A percentile compares a stretch with the other conserved stretches of the same genome.
Conservation (phyloP, 371 early-diverging fungal species). For the Fennellomyces sp. region DNA sequence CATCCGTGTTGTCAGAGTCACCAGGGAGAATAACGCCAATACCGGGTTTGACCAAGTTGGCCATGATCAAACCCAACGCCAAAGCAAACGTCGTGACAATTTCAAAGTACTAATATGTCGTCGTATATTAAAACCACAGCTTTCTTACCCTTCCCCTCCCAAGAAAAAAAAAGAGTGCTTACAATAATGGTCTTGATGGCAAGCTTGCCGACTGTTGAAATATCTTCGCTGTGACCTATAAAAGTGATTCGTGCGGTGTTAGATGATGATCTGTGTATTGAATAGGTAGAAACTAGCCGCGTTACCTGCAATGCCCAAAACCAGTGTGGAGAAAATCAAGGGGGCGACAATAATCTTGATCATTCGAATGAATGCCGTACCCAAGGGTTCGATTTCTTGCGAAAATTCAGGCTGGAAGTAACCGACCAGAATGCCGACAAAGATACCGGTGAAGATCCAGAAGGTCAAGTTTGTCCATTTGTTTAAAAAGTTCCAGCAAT, state of each 20-base stretch:
- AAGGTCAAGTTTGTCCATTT: constrained; percentile 56
- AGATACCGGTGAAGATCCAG: constrained; percentile 64
- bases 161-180: constrained; percentile 16
- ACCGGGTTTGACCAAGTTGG: constrained; percentile 73
- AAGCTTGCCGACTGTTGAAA: constrained; percentile 62
- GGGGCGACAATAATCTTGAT: constrained; percentile 73
- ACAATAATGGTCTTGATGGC: constrained; percentile 68
- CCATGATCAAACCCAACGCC: constrained; percentile 70
- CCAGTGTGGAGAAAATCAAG: constrained; percentile 72
- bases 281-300: no score
- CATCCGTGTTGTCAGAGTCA: constrained; percentile 19
- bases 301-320: constrained; percentile 68
- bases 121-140: neutral
- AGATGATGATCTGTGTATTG: neutral
- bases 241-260: neutral
- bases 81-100: constrained; percentile 72
- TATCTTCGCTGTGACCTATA: constrained; percentile 77
- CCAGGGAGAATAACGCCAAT: constrained; percentile 28
- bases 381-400: constrained; percentile 51
- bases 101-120: constrained; percentile 58
- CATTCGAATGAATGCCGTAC: constrained; percentile 68
- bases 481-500: constrained; percentile 28
- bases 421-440: constrained; percentile 69
- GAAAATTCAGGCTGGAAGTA: constrained; percentile 53
- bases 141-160: neutral